Evolutionary conservation across 192 early-diverging fungal species (phyloP).

Genomic region (Gigaspora rosea): DNA sequence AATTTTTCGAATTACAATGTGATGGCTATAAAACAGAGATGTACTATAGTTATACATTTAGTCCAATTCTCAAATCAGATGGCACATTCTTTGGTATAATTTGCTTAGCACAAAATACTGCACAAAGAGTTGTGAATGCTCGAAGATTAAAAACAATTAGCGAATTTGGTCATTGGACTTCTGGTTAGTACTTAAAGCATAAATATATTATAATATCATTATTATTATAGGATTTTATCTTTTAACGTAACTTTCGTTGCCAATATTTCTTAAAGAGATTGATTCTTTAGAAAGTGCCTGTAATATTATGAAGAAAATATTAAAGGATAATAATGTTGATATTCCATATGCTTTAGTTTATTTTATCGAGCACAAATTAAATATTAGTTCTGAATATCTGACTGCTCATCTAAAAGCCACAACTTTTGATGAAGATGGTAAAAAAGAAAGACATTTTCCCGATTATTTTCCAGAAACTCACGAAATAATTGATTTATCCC

Average conservation of each 20-base stretch:
- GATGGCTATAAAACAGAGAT: too few relatives aligned
- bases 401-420: not conserved
- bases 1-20: too few relatives aligned
- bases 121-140: slow-evolving; percentile 36
- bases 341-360: slow-evolving; percentile 16
- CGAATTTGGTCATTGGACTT: slow-evolving; percentile 37
- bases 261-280: too few relatives aligned
- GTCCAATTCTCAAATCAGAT: slow-evolving; percentile 40
- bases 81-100: slow-evolving; percentile 37
- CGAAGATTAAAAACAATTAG: slow-evolving; percentile 39
- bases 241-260: too few relatives aligned
- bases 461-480: slow-evolving; percentile 3
- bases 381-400: too few relatives aligned
- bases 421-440: slow-evolving; percentile 19
- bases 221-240: not conserved
- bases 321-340: not conserved
- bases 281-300: too few relatives aligned
- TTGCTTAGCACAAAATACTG: slow-evolving; percentile 37
- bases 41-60: slow-evolving; percentile 24
- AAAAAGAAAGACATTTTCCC: slow-evolving; percentile 5
- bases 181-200: slow-evolving; percentile 6
- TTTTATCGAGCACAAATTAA: not conserved
- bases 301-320: too few relatives aligned
- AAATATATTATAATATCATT: not conserved
- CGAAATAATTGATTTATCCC: not conserved